Percentiles rank a stretch among this genome's conserved stretches.
These are phyloP conservation scores for Pyrenula aspistea DNA, from an alignment of 495 filamentous ascomycete species.

Conservation along the genomic window DNA sequence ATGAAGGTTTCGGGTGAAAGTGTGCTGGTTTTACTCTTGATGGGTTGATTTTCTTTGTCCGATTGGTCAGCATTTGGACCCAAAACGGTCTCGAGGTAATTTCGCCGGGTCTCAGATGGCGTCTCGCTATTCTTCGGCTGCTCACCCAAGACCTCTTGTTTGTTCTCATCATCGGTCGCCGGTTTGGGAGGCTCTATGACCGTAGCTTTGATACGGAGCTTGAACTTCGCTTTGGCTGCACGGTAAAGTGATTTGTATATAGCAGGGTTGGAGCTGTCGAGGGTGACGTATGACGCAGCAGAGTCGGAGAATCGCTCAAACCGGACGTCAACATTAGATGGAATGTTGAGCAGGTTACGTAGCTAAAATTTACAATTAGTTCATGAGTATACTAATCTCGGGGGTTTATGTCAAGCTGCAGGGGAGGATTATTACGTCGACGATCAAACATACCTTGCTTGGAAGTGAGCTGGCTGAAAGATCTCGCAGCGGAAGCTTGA, in stretches of 20 bases:
- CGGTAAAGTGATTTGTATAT: constrained; percentile 96
- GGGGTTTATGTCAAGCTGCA: constrained; percentile 5
- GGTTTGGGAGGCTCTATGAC: constrained; percentile 14
- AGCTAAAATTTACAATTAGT: constrained; percentile 43
- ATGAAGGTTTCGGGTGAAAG: not conserved
- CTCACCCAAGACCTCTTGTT: not conserved
- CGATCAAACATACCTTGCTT: constrained; percentile 62
- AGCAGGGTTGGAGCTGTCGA: constrained; percentile 63
- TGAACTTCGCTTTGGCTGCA: constrained; percentile 95
- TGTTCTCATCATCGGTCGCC: constrained; percentile 5
- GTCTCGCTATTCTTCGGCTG: constrained; percentile 5
- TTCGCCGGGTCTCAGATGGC: constrained; percentile 12
- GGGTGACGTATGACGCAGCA: constrained; percentile 62
- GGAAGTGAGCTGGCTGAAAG: constrained; percentile 66
- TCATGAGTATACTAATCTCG: constrained; percentile 2
- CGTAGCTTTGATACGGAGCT: constrained; percentile 80
- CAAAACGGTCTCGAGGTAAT: constrained; percentile 32
- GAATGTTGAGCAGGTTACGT: constrained; percentile 57
- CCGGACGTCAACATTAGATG: constrained; percentile 51
- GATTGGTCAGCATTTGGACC: constrained; percentile 9
- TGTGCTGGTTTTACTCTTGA: constrained; percentile 1
- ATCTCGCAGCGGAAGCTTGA: constrained; percentile 83
- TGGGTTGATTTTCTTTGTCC: constrained; percentile 3
- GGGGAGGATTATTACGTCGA: constrained; percentile 4
- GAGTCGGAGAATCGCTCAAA: constrained; percentile 97